phyloP scores from a whole-genome alignment of 116 monocot genomes.

The Posidonia oceanica region DNA sequence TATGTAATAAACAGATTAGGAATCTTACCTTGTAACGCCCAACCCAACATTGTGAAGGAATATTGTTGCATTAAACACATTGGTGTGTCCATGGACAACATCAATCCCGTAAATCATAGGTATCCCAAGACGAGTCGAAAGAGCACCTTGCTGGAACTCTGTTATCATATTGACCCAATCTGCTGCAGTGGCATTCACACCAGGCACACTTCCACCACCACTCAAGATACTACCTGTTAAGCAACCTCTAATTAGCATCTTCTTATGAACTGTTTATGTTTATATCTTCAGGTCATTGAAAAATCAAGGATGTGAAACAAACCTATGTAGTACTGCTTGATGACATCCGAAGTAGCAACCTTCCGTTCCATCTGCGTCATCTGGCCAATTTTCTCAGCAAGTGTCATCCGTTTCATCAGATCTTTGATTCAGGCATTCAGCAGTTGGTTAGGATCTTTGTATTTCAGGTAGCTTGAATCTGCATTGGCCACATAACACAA shows the following conservation, averaged over 20 bases:
- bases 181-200: slow-evolving; percentile 23
- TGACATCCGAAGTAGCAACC: slow-evolving; percentile 18
- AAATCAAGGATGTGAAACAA: too few species aligned
- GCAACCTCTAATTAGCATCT: too few species aligned
- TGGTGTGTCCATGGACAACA: slow-evolving; percentile 62
- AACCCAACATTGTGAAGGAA: slow-evolving; percentile 71
- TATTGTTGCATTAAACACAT: slow-evolving; percentile 49
- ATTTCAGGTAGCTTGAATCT: slow-evolving; percentile 21
- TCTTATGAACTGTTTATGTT: background rate
- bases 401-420: slow-evolving; percentile 37
- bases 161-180: slow-evolving; percentile 49
- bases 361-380: slow-evolving; percentile 49
- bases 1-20: too few species aligned
- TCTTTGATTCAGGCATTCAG: slow-evolving; percentile 28
- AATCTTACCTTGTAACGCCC: slow-evolving; percentile 43
- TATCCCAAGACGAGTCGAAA: slow-evolving; percentile 43
- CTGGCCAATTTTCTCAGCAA: slow-evolving; percentile 59
- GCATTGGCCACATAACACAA: too few species aligned
- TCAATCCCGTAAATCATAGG: slow-evolving; percentile 65
- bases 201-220: slow-evolving; percentile 51
- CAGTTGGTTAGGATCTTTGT: slow-evolving; percentile 32
- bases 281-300: too few species aligned
- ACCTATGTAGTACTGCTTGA: slow-evolving; percentile 43
- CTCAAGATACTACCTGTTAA: slow-evolving; percentile 46
- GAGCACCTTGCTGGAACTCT: slow-evolving; percentile 24